Evolutionary conservation across 1,139 yeast genomes (phyloP), one percentile per base, ranked within the genome.

Genomic region (Suhomyces atakaporum): DNA sequence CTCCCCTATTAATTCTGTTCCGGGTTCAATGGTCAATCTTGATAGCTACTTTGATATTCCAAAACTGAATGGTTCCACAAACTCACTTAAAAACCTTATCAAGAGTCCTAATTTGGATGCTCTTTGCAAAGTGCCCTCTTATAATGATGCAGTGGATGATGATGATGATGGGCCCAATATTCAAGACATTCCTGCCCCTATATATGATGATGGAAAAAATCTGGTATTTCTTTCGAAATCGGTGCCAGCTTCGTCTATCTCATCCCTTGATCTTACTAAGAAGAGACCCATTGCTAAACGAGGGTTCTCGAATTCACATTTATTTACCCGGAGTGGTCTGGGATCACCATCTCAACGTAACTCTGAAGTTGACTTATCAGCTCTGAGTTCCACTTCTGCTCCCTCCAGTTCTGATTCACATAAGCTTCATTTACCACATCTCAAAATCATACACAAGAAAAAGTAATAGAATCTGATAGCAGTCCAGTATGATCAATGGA

Each of bases 101-200:
- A 35, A 30, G 18, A 38, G 48, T 12, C 45, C 55, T 2, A 40
- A 37, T 11, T 37, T 63, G 29, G 63, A 60, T 28, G 50, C 13
- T 3, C 50, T 64, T 14, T 57, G 60, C 34, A 51, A 56, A 26
- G 63, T 64, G 4, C 74, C 74, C 1, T 53, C 70, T 2, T 68
- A 68, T 40, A 57, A 53, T 11, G 63, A 62, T 34, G 73, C 73
- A 0, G 42, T 66, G 14, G 66, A 62, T 18, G 63, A 54, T 23
- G 62, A 58, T 25, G 60, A 55, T 9, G 61, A 56, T n/a, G 36
- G 23, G 1, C n/a, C n/a, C n/a, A n/a, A n/a, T n/a, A 31, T 9
- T 13, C 45, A 39, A 7, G 56, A 54, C 3, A 68, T 58, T 25
- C 61, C 62, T 33, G 64, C 73, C 3, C 73, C 73, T 1, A 44